Conservation (phyloP, 1,284 basidiomycete genomes). For the Spongiforma sp. region DNA sequence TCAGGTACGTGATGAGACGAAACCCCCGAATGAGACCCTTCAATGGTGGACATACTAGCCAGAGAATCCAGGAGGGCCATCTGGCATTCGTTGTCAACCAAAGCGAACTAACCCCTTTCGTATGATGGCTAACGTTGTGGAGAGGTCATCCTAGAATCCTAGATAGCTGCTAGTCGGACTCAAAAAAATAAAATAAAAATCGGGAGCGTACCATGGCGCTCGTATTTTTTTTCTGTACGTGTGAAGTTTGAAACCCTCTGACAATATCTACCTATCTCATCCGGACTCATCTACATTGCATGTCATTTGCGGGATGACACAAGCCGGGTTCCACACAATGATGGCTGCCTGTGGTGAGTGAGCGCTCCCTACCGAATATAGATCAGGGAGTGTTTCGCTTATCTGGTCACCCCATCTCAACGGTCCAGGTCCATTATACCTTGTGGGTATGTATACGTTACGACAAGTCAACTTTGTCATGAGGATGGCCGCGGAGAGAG, state of each 20-base stretch:
- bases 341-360: background rate
- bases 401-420: constrained; percentile 5
- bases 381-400: constrained; percentile 7
- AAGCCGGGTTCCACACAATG: constrained; percentile 1
- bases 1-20: constrained; percentile 14
- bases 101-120: background rate
- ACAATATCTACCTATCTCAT: constrained; percentile 3
- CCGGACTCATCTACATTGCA: no score
- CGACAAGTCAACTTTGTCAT: constrained; percentile 9
- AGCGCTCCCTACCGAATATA: background rate
- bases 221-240: constrained; percentile 1
- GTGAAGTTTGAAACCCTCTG: constrained; percentile 4
- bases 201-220: no score
- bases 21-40: no score
- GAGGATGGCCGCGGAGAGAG: constrained; percentile 25
- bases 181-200: no score
- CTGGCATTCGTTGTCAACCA: constrained; percentile 3
- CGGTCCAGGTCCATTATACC: constrained; percentile 5
- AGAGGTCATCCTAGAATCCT: constrained; percentile 4
- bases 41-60: constrained; percentile 1
- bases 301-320: background rate
- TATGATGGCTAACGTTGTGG: constrained; percentile 7
- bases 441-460: constrained; percentile 17
- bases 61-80: background rate
- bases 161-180: no score